These are phyloP conservation scores for Ogataea hybrid DNA, from an alignment of 1,139 yeast genomes.

Conservation along the genomic window DNA sequence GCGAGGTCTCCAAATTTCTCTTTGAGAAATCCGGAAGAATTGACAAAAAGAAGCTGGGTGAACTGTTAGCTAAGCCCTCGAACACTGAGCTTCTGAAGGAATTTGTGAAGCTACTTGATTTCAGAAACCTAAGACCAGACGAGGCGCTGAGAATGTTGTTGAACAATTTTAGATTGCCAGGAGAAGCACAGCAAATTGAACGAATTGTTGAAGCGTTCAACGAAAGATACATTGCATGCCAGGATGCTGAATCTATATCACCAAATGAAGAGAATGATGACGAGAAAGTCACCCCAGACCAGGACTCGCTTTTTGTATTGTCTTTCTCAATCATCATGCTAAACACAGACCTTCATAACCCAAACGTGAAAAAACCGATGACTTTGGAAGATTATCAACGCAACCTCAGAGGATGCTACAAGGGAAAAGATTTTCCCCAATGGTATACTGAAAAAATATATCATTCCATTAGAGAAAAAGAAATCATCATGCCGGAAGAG, in stretches of 20 bases:
- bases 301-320: constrained; percentile 69
- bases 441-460: constrained; percentile 85
- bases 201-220: constrained; percentile 87
- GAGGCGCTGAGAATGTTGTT: constrained; percentile 85
- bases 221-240: constrained; percentile 68
- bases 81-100: constrained; percentile 58
- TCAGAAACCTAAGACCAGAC: constrained; percentile 77
- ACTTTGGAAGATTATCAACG: constrained; percentile 75
- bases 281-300: constrained; percentile 56
- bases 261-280: constrained; percentile 17
- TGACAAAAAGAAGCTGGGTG: constrained; percentile 87
- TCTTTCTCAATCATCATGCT: constrained; percentile 76
- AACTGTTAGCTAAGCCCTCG: constrained; percentile 73
- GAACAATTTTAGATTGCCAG: constrained; percentile 88
- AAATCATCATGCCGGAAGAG: constrained; percentile 97
- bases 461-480: constrained; percentile 75
- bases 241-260: constrained; percentile 27
- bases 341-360: constrained; percentile 77
- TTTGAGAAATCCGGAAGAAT: constrained; percentile 76
- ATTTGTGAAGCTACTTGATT: constrained; percentile 74
- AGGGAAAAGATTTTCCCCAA: constrained; percentile 74
- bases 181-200: constrained; percentile 96
- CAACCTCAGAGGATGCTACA: constrained; percentile 78
- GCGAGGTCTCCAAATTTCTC: constrained; percentile 72
- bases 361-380: constrained; percentile 85